These are phyloP conservation scores for Ogataea neopini DNA, from an alignment of 805 yeast species.

Conservation along the genomic window DNA sequence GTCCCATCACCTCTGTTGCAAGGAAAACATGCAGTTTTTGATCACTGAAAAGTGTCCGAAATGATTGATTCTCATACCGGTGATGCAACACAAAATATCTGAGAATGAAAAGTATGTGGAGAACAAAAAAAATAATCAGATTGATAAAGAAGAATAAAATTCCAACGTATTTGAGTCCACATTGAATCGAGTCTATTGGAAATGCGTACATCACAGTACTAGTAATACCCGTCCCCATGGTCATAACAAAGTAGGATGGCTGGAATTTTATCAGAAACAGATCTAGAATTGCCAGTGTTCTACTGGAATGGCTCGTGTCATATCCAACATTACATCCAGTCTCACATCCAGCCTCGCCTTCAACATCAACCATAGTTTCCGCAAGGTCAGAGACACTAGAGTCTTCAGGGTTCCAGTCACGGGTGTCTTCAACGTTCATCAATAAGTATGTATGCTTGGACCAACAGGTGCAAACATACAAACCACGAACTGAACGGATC, in stretches of 20 bases:
- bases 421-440: not conserved
- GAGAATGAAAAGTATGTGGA: conserved; percentile 43
- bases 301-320: too few species aligned
- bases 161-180: conserved; percentile 43
- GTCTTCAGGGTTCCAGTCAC: not conserved
- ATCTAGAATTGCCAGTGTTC: conserved; percentile 11
- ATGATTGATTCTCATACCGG: conserved; percentile 24
- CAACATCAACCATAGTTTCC: not conserved
- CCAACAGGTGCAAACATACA: too few species aligned
- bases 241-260: conserved; percentile 66
- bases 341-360: too few species aligned
- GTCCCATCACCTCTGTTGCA: conserved; percentile 85
- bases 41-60: conserved; percentile 36
- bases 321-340: too few species aligned
- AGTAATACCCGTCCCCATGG: conserved; percentile 88
- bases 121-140: conserved; percentile 45
- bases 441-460: not conserved
- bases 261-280: conserved; percentile 33
- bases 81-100: conserved; percentile 40
- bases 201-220: conserved; percentile 60
- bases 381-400: not conserved
- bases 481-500: too few species aligned
- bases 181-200: conserved; percentile 53
- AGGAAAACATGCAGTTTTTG: conserved; percentile 58
- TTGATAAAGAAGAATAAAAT: conserved; percentile 64